A percentile compares a stretch with the other conserved stretches of the same genome.
Evolutionary conservation across 2,329 filamentous ascomycete genomes (phyloP).

Genomic region (Xylaria digitata): DNA sequence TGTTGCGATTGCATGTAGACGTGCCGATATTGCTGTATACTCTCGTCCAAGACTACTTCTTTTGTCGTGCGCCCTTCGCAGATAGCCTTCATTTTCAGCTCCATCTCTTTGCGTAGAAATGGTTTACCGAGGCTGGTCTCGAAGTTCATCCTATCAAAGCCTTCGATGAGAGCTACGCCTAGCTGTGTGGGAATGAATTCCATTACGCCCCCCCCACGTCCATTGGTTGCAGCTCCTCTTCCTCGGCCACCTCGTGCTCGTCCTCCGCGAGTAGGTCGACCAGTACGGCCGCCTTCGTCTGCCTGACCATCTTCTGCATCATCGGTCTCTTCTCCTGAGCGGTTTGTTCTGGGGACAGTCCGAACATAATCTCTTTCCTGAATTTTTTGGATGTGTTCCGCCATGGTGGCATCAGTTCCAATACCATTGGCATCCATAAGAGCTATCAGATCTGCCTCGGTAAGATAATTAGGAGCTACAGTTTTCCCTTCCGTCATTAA

Average conservation of each 20-base stretch:
- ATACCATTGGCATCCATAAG: constrained; percentile 99
- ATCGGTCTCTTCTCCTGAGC: constrained; percentile 53
- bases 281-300: constrained; percentile 56
- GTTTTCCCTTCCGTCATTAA: constrained; percentile 94
- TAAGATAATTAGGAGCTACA: constrained; percentile 83
- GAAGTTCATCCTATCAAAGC: constrained; percentile 93
- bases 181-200: constrained; percentile 94
- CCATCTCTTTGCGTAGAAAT: constrained; percentile 97
- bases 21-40: constrained; percentile 84
- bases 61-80: constrained; percentile 86
- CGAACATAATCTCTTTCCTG: constrained; percentile 89
- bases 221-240: constrained; percentile 52
- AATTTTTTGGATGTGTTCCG: constrained; percentile 96
- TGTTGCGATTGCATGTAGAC: constrained; percentile 86
- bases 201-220: constrained; percentile 68
- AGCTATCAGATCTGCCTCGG: constrained; percentile 93
- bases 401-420: constrained; percentile 98
- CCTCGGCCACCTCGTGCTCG: constrained; percentile 55
- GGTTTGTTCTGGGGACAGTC: constrained; percentile 62
- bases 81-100: constrained; percentile 95
- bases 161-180: constrained; percentile 90
- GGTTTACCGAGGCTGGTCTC: constrained; percentile 95
- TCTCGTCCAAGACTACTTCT: constrained; percentile 81
- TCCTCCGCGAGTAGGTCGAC: constrained; percentile 63
- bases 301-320: constrained; percentile 55